Conservation (phyloP, 768 basidiomycete genomes). For the Mycena maculata region DNA sequence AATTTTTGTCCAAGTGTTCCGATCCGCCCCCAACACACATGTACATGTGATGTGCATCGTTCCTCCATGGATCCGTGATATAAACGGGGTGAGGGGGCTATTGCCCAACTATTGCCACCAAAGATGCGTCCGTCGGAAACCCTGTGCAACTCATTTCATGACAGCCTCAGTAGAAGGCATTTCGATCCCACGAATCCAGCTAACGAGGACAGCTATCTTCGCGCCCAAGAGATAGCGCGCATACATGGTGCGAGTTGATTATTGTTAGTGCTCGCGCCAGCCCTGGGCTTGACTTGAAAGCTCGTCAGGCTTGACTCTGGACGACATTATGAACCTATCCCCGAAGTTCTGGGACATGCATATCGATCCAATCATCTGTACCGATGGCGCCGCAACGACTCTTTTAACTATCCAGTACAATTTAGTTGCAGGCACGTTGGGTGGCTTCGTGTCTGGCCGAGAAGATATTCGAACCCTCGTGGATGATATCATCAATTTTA, state of each 20-base stretch:
- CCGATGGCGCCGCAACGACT: background rate
- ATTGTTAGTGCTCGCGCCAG: too few species aligned
- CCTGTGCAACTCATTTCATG: background rate
- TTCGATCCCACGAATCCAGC: background rate
- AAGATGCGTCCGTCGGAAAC: background rate
- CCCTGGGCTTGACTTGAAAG: too few species aligned
- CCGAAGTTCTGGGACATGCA: background rate
- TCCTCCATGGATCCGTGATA: too few species aligned
- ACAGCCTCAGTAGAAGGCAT: background rate
- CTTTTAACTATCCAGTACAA: conserved; percentile 5
- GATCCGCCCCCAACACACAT: too few species aligned
- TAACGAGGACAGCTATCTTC: background rate
- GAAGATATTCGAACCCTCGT: background rate
- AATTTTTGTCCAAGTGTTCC: too few species aligned
- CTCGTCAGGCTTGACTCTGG: background rate
- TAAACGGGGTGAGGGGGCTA: too few species aligned
- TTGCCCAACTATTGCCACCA: background rate
- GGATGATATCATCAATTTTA: background rate
- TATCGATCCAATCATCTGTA: background rate
- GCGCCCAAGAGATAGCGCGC: background rate
- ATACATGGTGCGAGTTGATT: background rate
- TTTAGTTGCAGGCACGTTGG: background rate
- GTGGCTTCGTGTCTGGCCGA: background rate
- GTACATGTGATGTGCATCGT: too few species aligned
- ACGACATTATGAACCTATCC: background rate